These are phyloP conservation scores for Rhizopogon sp. DNA, from an alignment of 768 basidiomycete species.

Conservation along the genomic window DNA sequence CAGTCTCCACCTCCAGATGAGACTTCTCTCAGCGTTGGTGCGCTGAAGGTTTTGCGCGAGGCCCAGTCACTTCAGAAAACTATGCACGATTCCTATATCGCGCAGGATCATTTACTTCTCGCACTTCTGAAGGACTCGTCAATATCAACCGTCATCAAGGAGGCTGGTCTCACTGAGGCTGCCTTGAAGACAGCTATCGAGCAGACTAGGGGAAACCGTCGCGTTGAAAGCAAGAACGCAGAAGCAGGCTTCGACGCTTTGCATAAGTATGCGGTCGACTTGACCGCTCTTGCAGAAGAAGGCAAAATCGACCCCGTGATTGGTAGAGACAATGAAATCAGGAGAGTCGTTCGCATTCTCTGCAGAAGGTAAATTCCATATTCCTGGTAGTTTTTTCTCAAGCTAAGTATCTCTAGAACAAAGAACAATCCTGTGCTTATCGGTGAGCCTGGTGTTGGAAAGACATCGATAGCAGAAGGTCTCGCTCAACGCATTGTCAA, in stretches of 20 bases:
- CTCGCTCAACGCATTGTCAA: slow-evolving; percentile 94
- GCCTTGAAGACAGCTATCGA: slow-evolving; percentile 72
- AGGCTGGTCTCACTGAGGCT: slow-evolving; percentile 66
- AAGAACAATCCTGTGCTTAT: slow-evolving; percentile 98
- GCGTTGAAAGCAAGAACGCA: slow-evolving; percentile 80
- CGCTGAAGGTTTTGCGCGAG: slow-evolving; percentile 63
- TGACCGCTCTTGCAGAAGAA: slow-evolving; percentile 83
- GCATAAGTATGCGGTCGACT: slow-evolving; percentile 81
- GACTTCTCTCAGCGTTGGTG: slow-evolving; percentile 50
- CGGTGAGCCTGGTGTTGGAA: slow-evolving; percentile 93
- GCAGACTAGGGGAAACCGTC: slow-evolving; percentile 76
- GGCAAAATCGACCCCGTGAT: slow-evolving; percentile 97
- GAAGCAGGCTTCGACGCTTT: slow-evolving; percentile 94
- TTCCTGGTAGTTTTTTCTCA: neutral
- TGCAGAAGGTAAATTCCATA: slow-evolving; percentile 56
- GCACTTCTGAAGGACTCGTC: slow-evolving; percentile 74
- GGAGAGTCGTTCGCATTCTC: slow-evolving; percentile 77
- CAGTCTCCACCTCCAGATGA: slow-evolving; percentile 88
- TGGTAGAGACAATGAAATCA: slow-evolving; percentile 89
- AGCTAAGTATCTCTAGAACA: slow-evolving; percentile 48
- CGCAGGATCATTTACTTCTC: slow-evolving; percentile 87
- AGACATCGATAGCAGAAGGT: slow-evolving; percentile 93
- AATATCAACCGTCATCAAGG: slow-evolving; percentile 68
- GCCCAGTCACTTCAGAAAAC: slow-evolving; percentile 76
- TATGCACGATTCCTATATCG: slow-evolving; percentile 88